Percentiles rank a stretch among this genome's conserved stretches.
Conservation (phyloP, 306 rosid species). For the Quercus alba region DNA sequence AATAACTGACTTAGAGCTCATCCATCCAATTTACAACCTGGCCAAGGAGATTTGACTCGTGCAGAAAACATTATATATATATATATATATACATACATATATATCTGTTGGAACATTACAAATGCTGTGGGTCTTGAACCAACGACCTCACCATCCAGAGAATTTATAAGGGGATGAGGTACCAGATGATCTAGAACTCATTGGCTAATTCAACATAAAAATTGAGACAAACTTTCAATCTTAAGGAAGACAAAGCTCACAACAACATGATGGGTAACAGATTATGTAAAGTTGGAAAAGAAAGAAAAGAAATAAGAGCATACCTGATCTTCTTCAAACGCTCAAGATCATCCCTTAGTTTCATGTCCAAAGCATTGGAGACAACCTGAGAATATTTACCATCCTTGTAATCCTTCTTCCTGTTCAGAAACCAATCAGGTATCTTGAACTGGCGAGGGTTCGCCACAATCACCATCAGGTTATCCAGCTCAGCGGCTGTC, state of each 20-base stretch:
- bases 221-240: not conserved
- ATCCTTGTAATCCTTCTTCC: slow-evolving; percentile 81
- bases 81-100: too few relatives aligned
- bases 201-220: not conserved
- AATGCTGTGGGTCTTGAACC: too few relatives aligned
- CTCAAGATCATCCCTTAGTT: slow-evolving; percentile 84
- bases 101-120: too few relatives aligned
- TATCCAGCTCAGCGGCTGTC: slow-evolving; percentile 55
- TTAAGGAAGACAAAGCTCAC: not conserved
- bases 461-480: slow-evolving; percentile 54
- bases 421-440: slow-evolving; percentile 77
- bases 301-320: not conserved
- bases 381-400: slow-evolving; percentile 71
- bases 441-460: slow-evolving; percentile 74
- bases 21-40: not conserved
- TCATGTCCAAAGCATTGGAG: slow-evolving; percentile 79
- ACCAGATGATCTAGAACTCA: too few relatives aligned
- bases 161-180: too few relatives aligned
- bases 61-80: too few relatives aligned
- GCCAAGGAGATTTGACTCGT: not conserved
- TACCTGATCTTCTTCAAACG: slow-evolving; percentile 91
- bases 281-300: not conserved
- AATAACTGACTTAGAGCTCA: not conserved
- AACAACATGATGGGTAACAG: not conserved
- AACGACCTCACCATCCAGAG: too few relatives aligned